Evolutionary conservation across 495 filamentous ascomycete genomes (phyloP).

Genomic region (Hypomontagnella submonticulosa): DNA sequence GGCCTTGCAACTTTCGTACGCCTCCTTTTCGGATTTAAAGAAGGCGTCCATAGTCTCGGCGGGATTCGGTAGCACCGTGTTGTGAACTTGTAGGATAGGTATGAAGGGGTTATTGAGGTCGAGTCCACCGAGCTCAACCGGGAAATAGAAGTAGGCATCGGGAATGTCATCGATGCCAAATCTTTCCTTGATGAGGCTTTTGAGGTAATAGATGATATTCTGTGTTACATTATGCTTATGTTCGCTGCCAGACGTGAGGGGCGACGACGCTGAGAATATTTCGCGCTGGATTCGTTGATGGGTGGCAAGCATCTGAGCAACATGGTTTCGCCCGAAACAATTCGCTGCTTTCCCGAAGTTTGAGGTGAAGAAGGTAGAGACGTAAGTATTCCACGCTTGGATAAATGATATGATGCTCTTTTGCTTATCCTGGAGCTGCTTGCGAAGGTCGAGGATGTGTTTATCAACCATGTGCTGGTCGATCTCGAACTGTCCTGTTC

Average conservation of each 20-base stretch:
- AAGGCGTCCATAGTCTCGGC: slow-evolving; percentile 57
- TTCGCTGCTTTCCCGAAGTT: slow-evolving; percentile 74
- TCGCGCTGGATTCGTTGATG: slow-evolving; percentile 68
- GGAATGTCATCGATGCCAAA: slow-evolving; percentile 69
- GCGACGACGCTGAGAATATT: slow-evolving; percentile 56
- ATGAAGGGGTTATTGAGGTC: slow-evolving; percentile 69
- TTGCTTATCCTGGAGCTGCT: slow-evolving; percentile 66
- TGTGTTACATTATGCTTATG: slow-evolving; percentile 37
- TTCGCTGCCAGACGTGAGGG: slow-evolving; percentile 14
- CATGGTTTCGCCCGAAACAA: slow-evolving; percentile 71
- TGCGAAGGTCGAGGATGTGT: slow-evolving; percentile 69
- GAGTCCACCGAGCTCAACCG: slow-evolving; percentile 68
- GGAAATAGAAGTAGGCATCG: slow-evolving; percentile 75
- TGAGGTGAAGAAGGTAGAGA: slow-evolving; percentile 70
- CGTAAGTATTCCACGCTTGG: slow-evolving; percentile 73
- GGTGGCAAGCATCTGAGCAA: slow-evolving; percentile 70
- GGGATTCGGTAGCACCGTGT: slow-evolving; percentile 62
- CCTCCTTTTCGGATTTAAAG: slow-evolving; percentile 53
- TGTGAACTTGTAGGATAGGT: slow-evolving; percentile 62
- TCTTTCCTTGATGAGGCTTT: slow-evolving; percentile 61
- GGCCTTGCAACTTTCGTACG: slow-evolving; percentile 60
- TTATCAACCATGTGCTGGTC: slow-evolving; percentile 70
- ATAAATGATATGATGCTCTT: slow-evolving; percentile 71
- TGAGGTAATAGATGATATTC: slow-evolving; percentile 68
- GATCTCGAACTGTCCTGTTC: slow-evolving; percentile 67